Conservation (phyloP, 139 green algal genomes). For the Chlorella sp. region DNA sequence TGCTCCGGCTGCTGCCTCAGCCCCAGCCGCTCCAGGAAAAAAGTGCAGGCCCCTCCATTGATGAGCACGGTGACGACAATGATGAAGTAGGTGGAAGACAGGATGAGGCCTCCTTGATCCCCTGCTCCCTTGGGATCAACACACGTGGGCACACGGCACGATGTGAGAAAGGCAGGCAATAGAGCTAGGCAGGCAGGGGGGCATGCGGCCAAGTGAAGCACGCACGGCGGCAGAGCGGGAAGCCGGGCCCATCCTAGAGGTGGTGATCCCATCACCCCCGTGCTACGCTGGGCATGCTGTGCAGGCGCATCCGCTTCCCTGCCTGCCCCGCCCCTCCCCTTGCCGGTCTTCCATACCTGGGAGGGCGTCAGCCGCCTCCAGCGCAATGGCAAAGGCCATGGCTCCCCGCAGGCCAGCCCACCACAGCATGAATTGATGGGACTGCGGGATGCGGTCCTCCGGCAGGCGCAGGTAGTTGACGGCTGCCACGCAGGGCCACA, state of each 20-base stretch:
- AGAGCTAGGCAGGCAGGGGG: background rate
- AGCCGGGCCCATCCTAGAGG: too few species aligned
- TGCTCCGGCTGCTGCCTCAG: conserved; percentile 22
- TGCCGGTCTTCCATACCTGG: conserved; percentile 16
- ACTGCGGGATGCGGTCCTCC: conserved; percentile 38
- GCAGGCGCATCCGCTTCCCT: too few species aligned
- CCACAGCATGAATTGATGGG: conserved; percentile 68
- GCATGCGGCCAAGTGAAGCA: background rate
- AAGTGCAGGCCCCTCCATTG: conserved; percentile 56
- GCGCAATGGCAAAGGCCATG: conserved; percentile 71
- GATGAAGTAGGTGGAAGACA: conserved; percentile 65
- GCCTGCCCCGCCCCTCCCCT: too few species aligned
- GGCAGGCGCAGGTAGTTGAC: conserved; percentile 59
- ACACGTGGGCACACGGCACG: background rate
- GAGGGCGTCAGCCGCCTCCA: conserved; percentile 53
- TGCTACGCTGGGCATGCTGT: background rate
- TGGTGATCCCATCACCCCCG: background rate
- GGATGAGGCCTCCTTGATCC: conserved; percentile 37
- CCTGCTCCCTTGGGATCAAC: background rate
- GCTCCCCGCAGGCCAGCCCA: conserved; percentile 66
- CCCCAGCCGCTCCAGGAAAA: conserved; percentile 45
- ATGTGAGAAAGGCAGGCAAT: background rate
- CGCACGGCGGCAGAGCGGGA: too few species aligned
- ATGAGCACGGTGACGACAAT: conserved; percentile 67
- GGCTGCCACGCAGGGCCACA: conserved; percentile 46